Conservation (phyloP, 2,329 filamentous ascomycete species). For the Fusarium goolgardi region DNA sequence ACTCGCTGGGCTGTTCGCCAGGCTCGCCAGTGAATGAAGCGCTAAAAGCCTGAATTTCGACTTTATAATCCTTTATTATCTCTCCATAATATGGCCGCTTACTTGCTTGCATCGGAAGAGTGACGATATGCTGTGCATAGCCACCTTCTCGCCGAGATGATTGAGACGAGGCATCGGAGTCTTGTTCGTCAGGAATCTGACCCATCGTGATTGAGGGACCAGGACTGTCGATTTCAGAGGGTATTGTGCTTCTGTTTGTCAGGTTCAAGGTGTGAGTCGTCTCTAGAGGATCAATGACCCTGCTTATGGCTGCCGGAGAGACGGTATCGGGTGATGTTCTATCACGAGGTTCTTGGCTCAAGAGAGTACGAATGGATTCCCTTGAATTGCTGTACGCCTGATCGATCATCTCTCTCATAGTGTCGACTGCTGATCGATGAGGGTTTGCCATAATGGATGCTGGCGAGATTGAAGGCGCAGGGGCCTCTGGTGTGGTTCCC, state of each 20-base stretch:
- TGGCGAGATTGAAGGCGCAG: constrained; percentile 45
- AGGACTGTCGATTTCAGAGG: constrained; percentile 41
- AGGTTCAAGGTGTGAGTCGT: constrained; percentile 39
- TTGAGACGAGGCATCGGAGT: constrained; percentile 39
- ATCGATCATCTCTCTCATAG: constrained; percentile 39
- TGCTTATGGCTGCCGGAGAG: constrained; percentile 55
- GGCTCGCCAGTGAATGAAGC: constrained; percentile 56
- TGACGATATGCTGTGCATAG: constrained; percentile 61
- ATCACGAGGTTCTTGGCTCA: constrained; percentile 38
- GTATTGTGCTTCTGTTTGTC: constrained; percentile 29
- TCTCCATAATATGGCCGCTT: constrained; percentile 64
- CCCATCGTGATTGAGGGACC: constrained; percentile 45
- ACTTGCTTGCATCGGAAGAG: constrained; percentile 67
- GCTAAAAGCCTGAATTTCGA: constrained; percentile 60
- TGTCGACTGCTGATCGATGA: constrained; percentile 36
- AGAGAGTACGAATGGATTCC: constrained; percentile 31
- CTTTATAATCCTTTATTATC: constrained; percentile 58
- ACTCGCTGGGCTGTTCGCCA: constrained; percentile 53
- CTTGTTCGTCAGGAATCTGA: constrained; percentile 42
- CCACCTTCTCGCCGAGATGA: constrained; percentile 23
- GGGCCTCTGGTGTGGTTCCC: constrained; percentile 34
- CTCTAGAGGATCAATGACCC: constrained; percentile 43
- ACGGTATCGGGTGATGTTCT: constrained; percentile 49
- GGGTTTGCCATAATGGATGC: constrained; percentile 45
- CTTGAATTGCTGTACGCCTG: constrained; percentile 35